Evolutionary conservation across 208 protist species (phyloP).

Genomic region (Trypanosoma caninum): DNA sequence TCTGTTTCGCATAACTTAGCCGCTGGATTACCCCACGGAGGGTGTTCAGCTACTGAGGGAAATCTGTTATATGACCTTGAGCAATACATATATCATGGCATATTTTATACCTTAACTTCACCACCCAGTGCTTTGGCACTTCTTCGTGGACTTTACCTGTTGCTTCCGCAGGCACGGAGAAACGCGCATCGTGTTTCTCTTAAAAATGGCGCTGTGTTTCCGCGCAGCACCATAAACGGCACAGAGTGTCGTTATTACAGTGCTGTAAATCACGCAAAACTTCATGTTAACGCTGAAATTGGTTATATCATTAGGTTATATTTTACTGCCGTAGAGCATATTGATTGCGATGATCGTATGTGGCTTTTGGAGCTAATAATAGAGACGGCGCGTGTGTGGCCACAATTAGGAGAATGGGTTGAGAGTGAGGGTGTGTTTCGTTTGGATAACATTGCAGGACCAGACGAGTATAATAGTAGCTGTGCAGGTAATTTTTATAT

Average conservation of each 20-base stretch:
- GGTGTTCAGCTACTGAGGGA: constrained; percentile 57
- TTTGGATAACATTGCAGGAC: constrained; percentile 80
- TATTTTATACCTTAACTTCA: constrained; percentile 81
- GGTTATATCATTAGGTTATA: constrained; percentile 75
- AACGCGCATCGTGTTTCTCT: constrained; percentile 69
- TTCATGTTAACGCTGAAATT: constrained; percentile 85
- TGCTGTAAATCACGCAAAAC: constrained; percentile 55
- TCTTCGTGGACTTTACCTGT: constrained; percentile 62
- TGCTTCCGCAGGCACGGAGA: constrained; percentile 67
- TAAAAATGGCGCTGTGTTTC: constrained; percentile 71
- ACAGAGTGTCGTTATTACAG: constrained; percentile 40
- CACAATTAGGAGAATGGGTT: constrained; percentile 79
- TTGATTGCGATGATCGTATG: constrained; percentile 51
- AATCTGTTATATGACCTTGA: constrained; percentile 71
- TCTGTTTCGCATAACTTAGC: constrained; percentile 64
- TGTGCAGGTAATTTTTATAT: constrained; percentile 87
- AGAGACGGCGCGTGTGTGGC: constrained; percentile 86
- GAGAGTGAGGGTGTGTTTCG: constrained; percentile 71
- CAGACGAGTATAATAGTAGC: constrained; percentile 82
- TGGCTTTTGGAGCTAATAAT: constrained; percentile 82
- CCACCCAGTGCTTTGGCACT: constrained; percentile 54
- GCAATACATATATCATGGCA: constrained; percentile 81
- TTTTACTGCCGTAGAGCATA: constrained; percentile 47
- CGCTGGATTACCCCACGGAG: constrained; percentile 59
- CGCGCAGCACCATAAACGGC: constrained; percentile 73